A percentile compares a stretch with the other conserved stretches of the same genome.
Conservation (phyloP, 1,284 basidiomycete genomes). For the Irpex lacteus region DNA sequence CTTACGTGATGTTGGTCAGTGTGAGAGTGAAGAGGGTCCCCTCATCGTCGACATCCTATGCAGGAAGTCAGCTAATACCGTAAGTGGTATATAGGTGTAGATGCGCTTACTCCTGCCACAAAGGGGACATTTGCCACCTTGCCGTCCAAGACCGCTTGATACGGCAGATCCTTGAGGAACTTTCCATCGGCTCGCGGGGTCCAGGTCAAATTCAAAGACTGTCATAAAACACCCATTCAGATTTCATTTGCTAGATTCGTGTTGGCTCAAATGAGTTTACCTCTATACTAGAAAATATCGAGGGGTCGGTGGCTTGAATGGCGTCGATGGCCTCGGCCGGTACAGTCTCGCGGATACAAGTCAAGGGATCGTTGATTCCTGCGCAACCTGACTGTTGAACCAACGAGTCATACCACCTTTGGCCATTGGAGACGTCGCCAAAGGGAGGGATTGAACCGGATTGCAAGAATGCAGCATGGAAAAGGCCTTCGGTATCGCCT, state of each 20-base stretch:
- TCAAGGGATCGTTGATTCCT: slow-evolving; percentile 32
- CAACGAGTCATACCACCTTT: slow-evolving; percentile 34
- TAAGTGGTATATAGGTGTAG: background rate
- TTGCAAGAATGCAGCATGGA: slow-evolving; percentile 36
- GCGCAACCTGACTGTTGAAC: slow-evolving; percentile 33
- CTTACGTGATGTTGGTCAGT: background rate
- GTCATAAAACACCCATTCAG: background rate
- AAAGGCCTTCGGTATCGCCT: slow-evolving; percentile 32
- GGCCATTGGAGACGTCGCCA: slow-evolving; percentile 28
- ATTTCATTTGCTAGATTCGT: background rate
- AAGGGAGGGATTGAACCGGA: slow-evolving; percentile 33
- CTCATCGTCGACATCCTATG: background rate
- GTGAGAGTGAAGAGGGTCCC: background rate
- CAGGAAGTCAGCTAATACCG: background rate
- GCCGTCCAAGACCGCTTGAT: slow-evolving; percentile 20
- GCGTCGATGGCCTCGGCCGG: slow-evolving; percentile 20
- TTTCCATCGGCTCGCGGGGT: slow-evolving; percentile 28
- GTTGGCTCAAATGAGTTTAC: background rate
- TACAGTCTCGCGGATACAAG: slow-evolving; percentile 36
- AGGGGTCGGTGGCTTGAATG: background rate
- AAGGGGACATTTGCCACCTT: slow-evolving; percentile 26
- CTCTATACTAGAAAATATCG: background rate
- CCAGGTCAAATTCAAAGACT: slow-evolving; percentile 19
- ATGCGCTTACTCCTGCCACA: slow-evolving; percentile 21
- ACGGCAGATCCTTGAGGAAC: slow-evolving; percentile 25